Evolutionary conservation across 1,284 basidiomycete genomes (phyloP), one percentile per base, ranked within the genome.

Genomic region (Pseudozyma tsukubaensis): DNA sequence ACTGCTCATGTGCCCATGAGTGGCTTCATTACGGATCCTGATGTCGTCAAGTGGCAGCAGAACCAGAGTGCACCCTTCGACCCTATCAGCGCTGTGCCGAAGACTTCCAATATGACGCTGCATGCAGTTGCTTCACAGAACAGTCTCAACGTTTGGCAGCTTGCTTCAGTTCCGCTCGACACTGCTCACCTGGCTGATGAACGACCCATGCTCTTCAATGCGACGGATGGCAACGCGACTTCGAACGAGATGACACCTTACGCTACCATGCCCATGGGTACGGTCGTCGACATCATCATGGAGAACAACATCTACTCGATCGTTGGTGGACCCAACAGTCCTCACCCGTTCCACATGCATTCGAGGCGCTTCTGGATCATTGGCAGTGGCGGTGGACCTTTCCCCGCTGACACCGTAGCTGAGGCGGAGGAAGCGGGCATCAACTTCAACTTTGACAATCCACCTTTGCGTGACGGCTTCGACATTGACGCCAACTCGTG

Each of bases 271-370:
- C 71, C 67, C 5, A 50, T 67, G 34, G 75, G 75, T 19, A 68
- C 71, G 4, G 71, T 74, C 16, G 66, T 77, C 2, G 75, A 77
- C 50, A 59, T 77, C 40, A 68, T 77, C 47, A 53, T 77, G 49
- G 65, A 71, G 54, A 77, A 77, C 71, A 72, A 72, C 48, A 53
- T 70, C 39, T 71, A 67, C 59, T 73, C 71, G 51, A 77, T 77
- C 43, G 71, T 74, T 0, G 75, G 75, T 13, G 70, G 70, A 1
- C 67, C 71, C 18, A 77, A 77, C 59, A 71, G 67, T 40, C 75
- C 75, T 10, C 75, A 77, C 55, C 75, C 75, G 1, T 74, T 77
- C 63, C 75, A 77, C 48, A 72, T 77, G 55, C 75, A 77, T 40
- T 71, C 70, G 18, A 51, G 70, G 12, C 59, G 65, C 18, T 77